Evolutionary conservation across 768 basidiomycete genomes (phyloP).

Genomic region (Pisolithus microcarpus): DNA sequence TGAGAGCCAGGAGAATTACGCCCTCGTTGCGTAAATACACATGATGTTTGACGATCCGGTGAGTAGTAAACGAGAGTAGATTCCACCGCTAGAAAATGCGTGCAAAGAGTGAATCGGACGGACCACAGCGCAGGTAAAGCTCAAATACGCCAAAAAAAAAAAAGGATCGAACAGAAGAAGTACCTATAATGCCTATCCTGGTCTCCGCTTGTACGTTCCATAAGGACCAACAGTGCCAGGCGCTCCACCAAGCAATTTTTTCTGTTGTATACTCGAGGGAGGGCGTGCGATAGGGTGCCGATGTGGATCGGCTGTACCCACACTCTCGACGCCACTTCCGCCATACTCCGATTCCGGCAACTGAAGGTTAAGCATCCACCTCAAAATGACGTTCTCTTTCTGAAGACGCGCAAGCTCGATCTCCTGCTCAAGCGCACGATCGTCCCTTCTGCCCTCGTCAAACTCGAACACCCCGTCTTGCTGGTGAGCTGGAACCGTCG

Average conservation of each 20-base stretch:
- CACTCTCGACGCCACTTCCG: background rate
- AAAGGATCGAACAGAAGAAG: background rate
- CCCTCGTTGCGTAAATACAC: background rate
- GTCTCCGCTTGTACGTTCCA: slow-evolving; percentile 36
- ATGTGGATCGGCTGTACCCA: slow-evolving; percentile 9
- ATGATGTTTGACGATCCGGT: too few relatives aligned
- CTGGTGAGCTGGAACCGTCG: slow-evolving; percentile 1
- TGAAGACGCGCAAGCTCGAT: slow-evolving; percentile 83
- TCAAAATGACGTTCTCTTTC: slow-evolving; percentile 78
- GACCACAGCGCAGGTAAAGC: too few relatives aligned
- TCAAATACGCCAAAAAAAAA: too few relatives aligned
- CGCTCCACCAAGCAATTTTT: slow-evolving; percentile 27
- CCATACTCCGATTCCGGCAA: slow-evolving; percentile 18
- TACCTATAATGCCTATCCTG: slow-evolving; percentile 4
- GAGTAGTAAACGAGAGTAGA: too few relatives aligned
- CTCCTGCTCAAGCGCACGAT: slow-evolving; percentile 83
- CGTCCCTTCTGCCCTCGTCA: slow-evolving; percentile 41
- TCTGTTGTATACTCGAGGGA: slow-evolving; percentile 11
- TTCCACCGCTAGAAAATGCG: too few relatives aligned
- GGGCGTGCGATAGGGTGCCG: slow-evolving; percentile 9
- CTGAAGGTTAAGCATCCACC: slow-evolving; percentile 57
- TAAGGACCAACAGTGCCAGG: slow-evolving; percentile 36
- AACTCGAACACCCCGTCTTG: slow-evolving; percentile 15
- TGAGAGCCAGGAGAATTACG: background rate
- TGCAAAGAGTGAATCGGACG: too few relatives aligned